Evolutionary conservation across 2,329 filamentous ascomycete genomes (phyloP).

Genomic region (Dactylellina haptotyla): DNA sequence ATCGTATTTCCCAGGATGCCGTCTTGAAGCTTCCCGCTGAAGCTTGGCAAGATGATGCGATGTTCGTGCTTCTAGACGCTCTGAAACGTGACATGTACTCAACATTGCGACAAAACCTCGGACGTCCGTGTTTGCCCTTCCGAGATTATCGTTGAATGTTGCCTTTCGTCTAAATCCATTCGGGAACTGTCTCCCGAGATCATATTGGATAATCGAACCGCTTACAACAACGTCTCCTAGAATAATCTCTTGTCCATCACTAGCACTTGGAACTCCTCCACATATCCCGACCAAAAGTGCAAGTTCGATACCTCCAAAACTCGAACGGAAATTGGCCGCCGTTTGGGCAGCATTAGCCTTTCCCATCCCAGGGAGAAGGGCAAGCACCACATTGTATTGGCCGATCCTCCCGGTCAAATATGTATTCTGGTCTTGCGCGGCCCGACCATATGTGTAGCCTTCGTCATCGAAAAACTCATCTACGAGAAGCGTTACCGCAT

Average conservation of each 20-base stretch:
- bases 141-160: constrained; percentile 54
- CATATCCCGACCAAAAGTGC: constrained; percentile 61
- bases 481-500: constrained; percentile 58
- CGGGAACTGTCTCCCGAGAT: constrained; percentile 56
- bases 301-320: constrained; percentile 59
- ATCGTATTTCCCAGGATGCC: constrained; percentile 47
- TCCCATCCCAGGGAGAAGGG: constrained; percentile 59
- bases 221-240: constrained; percentile 57
- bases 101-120: constrained; percentile 57
- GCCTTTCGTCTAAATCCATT: constrained; percentile 55
- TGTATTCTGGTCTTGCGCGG: constrained; percentile 56
- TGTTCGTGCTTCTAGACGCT: constrained; percentile 44
- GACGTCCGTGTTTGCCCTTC: constrained; percentile 58
- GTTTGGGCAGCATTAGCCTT: constrained; percentile 58
- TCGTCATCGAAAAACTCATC: constrained; percentile 59
- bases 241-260: constrained; percentile 30
- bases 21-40: constrained; percentile 39
- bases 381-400: constrained; percentile 61
- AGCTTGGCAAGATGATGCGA: constrained; percentile 52
- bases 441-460: constrained; percentile 23
- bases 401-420: constrained; percentile 60
- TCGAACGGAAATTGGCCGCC: constrained; percentile 58
- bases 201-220: constrained; percentile 56
- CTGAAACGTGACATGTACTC: constrained; percentile 47
- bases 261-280: constrained; percentile 60